phyloP scores from a whole-genome alignment of 2,329 filamentous ascomycete genomes.

The Aureobasidium sp. region DNA sequence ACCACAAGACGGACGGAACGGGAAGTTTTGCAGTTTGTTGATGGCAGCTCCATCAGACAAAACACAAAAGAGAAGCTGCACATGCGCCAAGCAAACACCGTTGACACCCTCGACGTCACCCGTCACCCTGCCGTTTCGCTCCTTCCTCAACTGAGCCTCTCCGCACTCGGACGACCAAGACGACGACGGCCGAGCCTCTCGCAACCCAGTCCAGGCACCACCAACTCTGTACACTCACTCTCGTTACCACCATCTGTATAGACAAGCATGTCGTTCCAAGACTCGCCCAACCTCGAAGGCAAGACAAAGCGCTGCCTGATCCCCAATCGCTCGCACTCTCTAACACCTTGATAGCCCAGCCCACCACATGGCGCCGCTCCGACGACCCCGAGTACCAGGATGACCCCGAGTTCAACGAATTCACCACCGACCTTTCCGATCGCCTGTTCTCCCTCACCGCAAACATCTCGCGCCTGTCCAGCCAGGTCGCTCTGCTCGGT shows the following conservation, averaged over 20 bases:
- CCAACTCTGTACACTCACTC: background rate
- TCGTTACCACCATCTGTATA: background rate
- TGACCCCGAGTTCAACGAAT: conserved; percentile 81
- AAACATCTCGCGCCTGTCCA: conserved; percentile 76
- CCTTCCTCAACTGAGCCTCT: background rate
- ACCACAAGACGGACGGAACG: background rate
- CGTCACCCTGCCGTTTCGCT: background rate
- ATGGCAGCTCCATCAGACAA: background rate
- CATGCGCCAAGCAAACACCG: conserved; percentile 11
- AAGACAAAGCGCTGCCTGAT: background rate
- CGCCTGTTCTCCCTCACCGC: conserved; percentile 83
- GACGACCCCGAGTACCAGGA: conserved; percentile 74
- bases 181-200: background rate
- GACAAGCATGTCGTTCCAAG: conserved; percentile 20
- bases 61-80: conserved; percentile 11
- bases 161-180: conserved; percentile 2
- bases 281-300: conserved; percentile 19
- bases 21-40: background rate
- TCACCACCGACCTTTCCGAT: conserved; percentile 76
- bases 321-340: background rate
- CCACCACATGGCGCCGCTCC: conserved; percentile 56
- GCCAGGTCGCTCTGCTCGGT: conserved; percentile 77
- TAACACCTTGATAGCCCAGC: conserved; percentile 43
- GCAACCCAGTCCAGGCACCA: background rate
- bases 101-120: background rate